Evolutionary conservation across 768 basidiomycete species (phyloP).

Genomic region (Hypholoma fasciculare): DNA sequence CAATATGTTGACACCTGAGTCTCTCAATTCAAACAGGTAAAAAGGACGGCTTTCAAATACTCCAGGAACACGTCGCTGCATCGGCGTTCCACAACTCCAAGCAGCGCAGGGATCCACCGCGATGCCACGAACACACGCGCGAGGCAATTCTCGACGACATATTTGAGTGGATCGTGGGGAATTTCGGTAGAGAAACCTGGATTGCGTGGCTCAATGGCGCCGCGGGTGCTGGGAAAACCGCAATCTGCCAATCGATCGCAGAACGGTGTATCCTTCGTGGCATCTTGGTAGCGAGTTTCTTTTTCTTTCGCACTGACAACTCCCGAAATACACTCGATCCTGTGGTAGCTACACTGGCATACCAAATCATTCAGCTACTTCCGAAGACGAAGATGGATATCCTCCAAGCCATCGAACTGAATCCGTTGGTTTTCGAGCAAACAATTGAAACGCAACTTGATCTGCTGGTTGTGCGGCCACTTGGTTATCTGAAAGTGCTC

Average conservation of each 20-base stretch:
- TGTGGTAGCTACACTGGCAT: constrained; percentile 4
- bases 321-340: neutral
- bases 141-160: constrained; percentile 6
- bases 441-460: neutral
- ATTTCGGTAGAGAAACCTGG: neutral
- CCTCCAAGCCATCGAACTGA: neutral
- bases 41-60: neutral
- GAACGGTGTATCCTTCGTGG: neutral
- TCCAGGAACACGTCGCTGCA: constrained; percentile 1
- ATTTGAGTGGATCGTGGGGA: constrained; percentile 3
- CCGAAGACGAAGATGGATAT: neutral
- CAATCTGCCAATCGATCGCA: constrained; percentile 11
- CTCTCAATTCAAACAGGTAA: no score
- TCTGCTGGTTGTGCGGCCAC: no score
- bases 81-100: constrained; percentile 11
- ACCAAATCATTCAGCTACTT: constrained; percentile 1
- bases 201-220: neutral
- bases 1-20: no score
- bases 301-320: constrained; percentile 9
- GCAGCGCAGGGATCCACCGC: constrained; percentile 9
- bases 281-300: constrained; percentile 6
- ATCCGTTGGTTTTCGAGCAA: constrained; percentile 7
- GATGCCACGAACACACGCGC: constrained; percentile 11
- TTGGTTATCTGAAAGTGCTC: neutral
- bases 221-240: constrained; percentile 16